These are phyloP conservation scores for Fraxinus velutina DNA, from an alignment of 305 asterid genomes.

Conservation along the genomic window DNA sequence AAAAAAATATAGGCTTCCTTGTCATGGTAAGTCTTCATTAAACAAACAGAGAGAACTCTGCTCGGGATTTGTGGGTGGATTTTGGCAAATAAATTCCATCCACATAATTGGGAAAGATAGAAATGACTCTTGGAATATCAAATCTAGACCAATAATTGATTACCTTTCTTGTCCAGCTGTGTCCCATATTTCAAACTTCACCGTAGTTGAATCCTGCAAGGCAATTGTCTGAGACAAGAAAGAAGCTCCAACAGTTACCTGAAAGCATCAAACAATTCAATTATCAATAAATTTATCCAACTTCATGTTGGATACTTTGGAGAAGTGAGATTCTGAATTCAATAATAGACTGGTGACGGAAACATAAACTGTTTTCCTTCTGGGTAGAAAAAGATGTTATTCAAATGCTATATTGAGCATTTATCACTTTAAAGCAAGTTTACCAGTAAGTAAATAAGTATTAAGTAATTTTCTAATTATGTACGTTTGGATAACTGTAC, in stretches of 20 bases:
- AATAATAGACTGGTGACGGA: not conserved
- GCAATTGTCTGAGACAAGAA: conserved; percentile 84
- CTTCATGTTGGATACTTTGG: not conserved
- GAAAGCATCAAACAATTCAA: conserved; percentile 25
- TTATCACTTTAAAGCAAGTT: not conserved
- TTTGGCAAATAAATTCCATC: not conserved
- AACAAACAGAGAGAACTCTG: conserved; percentile 11
- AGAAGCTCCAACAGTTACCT: conserved; percentile 99
- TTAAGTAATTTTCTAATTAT: not conserved
- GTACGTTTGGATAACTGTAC: not conserved
- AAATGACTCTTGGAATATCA: conserved; percentile 10
- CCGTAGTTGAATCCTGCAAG: conserved; percentile 90
- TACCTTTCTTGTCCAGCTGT: conserved; percentile 99
- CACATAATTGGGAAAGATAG: not conserved
- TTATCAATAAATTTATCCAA: conserved; percentile 17
- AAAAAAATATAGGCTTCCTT: conserved; percentile 14
- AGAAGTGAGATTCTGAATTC: not conserved
- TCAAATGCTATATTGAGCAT: not conserved
- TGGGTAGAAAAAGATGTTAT: not conserved
- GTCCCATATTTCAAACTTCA: conserved; percentile 98
- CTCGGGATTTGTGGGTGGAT: conserved; percentile 15
- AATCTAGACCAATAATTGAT: not conserved
- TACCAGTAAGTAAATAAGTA: not conserved
- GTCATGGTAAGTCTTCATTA: conserved; percentile 6
- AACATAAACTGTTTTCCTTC: not conserved